Evolutionary conservation across 1,284 basidiomycete genomes (phyloP), one percentile per base, ranked within the genome.

Genomic region (Phellinidium pouzarii): DNA sequence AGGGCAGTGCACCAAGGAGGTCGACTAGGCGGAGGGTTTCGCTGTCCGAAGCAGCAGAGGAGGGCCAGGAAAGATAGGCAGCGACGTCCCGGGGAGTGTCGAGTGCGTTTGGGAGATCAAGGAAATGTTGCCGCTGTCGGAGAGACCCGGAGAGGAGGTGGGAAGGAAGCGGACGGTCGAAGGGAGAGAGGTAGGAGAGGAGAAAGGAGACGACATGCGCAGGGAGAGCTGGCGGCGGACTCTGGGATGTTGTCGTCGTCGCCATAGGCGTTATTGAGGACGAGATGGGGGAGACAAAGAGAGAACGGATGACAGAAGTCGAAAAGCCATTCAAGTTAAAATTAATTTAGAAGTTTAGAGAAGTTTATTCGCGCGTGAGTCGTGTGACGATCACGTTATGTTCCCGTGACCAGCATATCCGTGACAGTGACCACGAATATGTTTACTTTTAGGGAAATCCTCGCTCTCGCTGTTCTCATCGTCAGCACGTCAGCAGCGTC

Each of bases 11-110:
- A 55, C 77, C 75, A 25, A 87, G 72, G 20, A 80, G 69, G 41
- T 71, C 67, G 77, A 63, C 36, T 62, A 62, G 54, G 69, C 67
- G 56, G 61, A 68, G 58, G 65, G 66, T 12, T 14, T 52, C 45
- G 22, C 8, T 22, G 31, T 37, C 25, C 14, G 45, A 31, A 14
- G 27, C 50, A 22, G 55, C 31, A 46, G 62, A 60, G n/a, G 73
- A 73, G 8, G 86, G 82, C 86, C 86, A 89, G 59, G 75, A 76
- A 45, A 88, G 71, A 62, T 88, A 88, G 5, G 76, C 70, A 22
- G 66, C 59, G 4, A 76, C 69, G 59, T 78, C 68, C 17, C 41
- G 38, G 81, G 62, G 77, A 75, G 61, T 86, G 84, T 46, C 85
- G 73, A 55, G 44, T 11, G 77, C 68, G 8, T 76, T 71, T 14